Conservation (phyloP, 768 basidiomycete genomes). For the Termitomyces sp. region DNA sequence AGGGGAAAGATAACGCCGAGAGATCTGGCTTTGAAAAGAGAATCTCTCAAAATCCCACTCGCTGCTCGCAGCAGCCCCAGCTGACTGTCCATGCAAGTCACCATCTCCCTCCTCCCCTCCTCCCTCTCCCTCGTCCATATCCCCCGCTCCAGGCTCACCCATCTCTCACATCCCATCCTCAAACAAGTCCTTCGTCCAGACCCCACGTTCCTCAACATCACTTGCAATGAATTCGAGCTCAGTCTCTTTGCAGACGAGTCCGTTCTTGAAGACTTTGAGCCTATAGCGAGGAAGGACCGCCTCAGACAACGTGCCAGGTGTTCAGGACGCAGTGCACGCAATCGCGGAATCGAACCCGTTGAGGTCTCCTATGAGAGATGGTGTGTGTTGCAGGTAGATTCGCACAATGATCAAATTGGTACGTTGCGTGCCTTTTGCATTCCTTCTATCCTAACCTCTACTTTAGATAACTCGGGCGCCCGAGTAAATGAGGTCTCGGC, state of each 20-base stretch:
- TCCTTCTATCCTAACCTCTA: neutral
- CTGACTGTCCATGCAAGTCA: slow-evolving; percentile 33
- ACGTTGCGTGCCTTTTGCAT: slow-evolving; percentile 15
- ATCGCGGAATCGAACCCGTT: slow-evolving; percentile 40
- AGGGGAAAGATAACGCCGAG: slow-evolving; percentile 10
- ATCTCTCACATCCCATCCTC: slow-evolving; percentile 56
- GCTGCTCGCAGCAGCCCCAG: neutral
- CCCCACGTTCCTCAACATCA: slow-evolving; percentile 68
- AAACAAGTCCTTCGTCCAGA: slow-evolving; percentile 63
- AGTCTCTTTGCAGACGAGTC: slow-evolving; percentile 63
- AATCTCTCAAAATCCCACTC: neutral
- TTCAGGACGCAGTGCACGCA: slow-evolving; percentile 16
- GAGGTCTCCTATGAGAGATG: slow-evolving; percentile 71
- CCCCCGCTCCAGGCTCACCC: slow-evolving; percentile 59
- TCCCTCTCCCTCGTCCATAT: slow-evolving; percentile 71
- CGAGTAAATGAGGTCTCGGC: slow-evolving; percentile 73
- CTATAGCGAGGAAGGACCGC: slow-evolving; percentile 53
- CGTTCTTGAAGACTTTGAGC: slow-evolving; percentile 52
- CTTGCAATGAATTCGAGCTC: slow-evolving; percentile 77
- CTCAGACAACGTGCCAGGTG: slow-evolving; percentile 37
- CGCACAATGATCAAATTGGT: slow-evolving; percentile 70
- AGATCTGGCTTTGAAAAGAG: slow-evolving; percentile 1
- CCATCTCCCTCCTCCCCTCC: slow-evolving; percentile 67
- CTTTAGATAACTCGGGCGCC: slow-evolving; percentile 59
- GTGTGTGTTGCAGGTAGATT: slow-evolving; percentile 79